These are phyloP conservation scores for Tulasnella sp. DNA, from an alignment of 768 basidiomycete species.

Conservation along the genomic window DNA sequence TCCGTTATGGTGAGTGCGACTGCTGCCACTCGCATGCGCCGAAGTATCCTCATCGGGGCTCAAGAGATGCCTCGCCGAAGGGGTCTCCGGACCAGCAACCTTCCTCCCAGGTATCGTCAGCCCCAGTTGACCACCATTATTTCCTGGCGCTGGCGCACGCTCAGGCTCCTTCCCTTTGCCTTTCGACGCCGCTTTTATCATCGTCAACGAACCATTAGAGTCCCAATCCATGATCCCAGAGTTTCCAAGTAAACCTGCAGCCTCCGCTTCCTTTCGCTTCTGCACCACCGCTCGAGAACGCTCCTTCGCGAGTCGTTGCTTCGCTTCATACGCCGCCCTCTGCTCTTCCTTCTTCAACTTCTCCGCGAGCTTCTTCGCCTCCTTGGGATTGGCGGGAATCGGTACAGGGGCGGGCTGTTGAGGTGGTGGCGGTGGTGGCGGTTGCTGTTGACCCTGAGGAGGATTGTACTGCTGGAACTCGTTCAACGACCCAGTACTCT, in stretches of 20 bases:
- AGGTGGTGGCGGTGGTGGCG: slow-evolving; percentile 25
- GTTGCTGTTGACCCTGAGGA: not conserved
- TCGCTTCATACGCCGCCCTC: slow-evolving; percentile 36
- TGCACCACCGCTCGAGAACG: slow-evolving; percentile 88
- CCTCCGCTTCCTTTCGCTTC: slow-evolving; percentile 58
- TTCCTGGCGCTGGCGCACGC: too few species aligned
- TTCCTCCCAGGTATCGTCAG: too few species aligned
- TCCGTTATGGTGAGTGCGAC: not conserved
- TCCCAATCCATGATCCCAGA: not conserved
- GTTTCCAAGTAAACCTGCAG: too few species aligned
- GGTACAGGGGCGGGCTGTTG: slow-evolving; percentile 22
- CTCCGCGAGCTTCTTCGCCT: slow-evolving; percentile 72
- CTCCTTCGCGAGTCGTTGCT: slow-evolving; percentile 32
- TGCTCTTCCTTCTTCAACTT: slow-evolving; percentile 68
- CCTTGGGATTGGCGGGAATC: slow-evolving; percentile 49
- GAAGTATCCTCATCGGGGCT: not conserved
- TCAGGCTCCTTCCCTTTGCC: not conserved
- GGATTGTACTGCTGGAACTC: slow-evolving; percentile 8
- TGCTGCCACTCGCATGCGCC: not conserved
- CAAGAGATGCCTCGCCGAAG: too few species aligned
- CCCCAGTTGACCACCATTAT: too few species aligned
- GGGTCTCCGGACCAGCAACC: too few species aligned
- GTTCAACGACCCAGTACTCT: slow-evolving; percentile 12
- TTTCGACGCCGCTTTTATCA: not conserved
- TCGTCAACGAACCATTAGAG: not conserved